Conservation (phyloP, 441 rosid species). For the Mallotus repandus region DNA sequence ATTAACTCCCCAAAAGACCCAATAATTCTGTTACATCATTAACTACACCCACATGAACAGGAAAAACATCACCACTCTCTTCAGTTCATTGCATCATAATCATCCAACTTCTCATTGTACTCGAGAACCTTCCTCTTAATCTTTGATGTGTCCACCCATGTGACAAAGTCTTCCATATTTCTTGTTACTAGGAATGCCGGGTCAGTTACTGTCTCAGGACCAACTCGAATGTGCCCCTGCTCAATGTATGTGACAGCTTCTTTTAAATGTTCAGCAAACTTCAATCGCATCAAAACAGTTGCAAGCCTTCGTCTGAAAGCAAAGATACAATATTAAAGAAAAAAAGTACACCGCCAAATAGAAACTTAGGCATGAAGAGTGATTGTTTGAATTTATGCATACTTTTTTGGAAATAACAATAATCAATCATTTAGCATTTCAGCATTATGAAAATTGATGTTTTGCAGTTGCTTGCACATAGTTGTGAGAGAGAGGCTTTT, state of each 20-base stretch:
- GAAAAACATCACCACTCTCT: neutral
- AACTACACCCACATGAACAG: neutral
- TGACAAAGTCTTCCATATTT: conserved; percentile 91
- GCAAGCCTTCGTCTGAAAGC: conserved; percentile 75
- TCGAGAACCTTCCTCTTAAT: conserved; percentile 79
- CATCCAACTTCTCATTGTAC: conserved; percentile 85
- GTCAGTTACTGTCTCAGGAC: conserved; percentile 83
- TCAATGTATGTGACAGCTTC: conserved; percentile 91
- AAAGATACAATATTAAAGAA: neutral
- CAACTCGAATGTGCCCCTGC: conserved; percentile 95
- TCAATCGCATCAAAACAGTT: conserved; percentile 55
- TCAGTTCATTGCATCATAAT: conserved; percentile 74
- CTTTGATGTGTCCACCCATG: conserved; percentile 97
- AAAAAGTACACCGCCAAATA: neutral
- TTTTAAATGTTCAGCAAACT: conserved; percentile 84
- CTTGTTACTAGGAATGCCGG: conserved; percentile 87
- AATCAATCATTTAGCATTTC: neutral
- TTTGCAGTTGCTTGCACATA: neutral
- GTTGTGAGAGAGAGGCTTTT: neutral
- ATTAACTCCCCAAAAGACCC: too few species aligned
- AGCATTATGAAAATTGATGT: neutral
- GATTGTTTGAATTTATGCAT: neutral
- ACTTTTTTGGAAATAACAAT: neutral
- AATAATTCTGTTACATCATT: neutral
- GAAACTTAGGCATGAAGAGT: neutral